Evolutionary conservation across 2,329 filamentous ascomycete genomes (phyloP).

Genomic region (Botryosphaeria dothidea): DNA sequence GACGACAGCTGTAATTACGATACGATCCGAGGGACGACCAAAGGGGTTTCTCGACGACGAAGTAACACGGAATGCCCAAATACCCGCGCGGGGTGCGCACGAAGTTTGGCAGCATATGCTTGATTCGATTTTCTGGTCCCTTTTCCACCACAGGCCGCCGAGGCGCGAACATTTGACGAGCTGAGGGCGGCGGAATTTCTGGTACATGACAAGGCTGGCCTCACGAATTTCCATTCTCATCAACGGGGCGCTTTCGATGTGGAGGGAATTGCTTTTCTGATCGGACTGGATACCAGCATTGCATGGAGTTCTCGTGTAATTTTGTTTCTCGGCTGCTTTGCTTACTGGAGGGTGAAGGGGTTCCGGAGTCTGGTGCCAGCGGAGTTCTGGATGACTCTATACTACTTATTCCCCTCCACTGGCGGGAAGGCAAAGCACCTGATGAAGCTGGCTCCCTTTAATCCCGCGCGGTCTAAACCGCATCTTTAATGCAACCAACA

Average conservation of each 20-base stretch:
- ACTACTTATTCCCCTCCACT: constrained; percentile 2
- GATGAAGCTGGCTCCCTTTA: constrained; percentile 9
- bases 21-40: constrained; percentile 1
- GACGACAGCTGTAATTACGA: constrained; percentile 7
- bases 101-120: not conserved
- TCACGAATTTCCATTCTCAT: constrained; percentile 11
- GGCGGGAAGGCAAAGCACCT: not conserved
- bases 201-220: constrained; percentile 11
- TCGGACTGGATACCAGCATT: constrained; percentile 20
- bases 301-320: constrained; percentile 18
- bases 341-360: not conserved
- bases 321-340: constrained; percentile 16
- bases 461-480: not conserved
- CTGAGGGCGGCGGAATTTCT: not conserved
- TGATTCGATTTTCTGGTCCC: not conserved
- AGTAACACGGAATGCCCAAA: not conserved
- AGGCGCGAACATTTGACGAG: not conserved
- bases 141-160: not conserved
- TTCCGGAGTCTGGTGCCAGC: constrained; percentile 13
- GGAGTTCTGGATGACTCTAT: constrained; percentile 7
- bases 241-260: not conserved
- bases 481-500: constrained; percentile 10
- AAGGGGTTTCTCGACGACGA: not conserved
- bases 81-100: not conserved
- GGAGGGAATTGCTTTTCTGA: not conserved